phyloP scores from a whole-genome alignment of 1,284 basidiomycete genomes.

The Apiotrichum veenhuisii region DNA sequence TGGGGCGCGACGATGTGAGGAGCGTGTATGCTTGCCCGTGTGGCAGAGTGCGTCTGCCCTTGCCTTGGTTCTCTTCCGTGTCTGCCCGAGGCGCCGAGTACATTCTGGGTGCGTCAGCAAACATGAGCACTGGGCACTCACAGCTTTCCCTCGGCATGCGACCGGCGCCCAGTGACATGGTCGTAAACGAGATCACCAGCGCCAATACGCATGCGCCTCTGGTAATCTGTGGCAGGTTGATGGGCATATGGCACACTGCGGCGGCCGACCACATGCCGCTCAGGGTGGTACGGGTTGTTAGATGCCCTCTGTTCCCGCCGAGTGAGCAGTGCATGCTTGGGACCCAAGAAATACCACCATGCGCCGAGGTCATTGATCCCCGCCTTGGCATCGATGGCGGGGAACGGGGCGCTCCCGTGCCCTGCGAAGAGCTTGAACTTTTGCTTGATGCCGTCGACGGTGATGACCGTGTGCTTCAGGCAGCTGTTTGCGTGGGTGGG shows the following conservation, averaged over 20 bases:
- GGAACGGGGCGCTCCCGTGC: constrained; percentile 18
- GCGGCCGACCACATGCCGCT: constrained; percentile 7
- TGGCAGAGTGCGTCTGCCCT: neutral
- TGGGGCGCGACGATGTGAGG: constrained; percentile 16
- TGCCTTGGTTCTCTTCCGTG: neutral
- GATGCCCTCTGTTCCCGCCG: neutral
- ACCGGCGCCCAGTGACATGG: constrained; percentile 20
- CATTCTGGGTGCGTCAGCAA: neutral
- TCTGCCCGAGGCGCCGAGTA: neutral
- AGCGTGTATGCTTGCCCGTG: constrained; percentile 15
- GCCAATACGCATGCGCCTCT: constrained; percentile 9
- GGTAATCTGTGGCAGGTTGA: constrained; percentile 17
- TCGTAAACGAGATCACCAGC: constrained; percentile 1
- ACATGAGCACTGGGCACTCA: neutral
- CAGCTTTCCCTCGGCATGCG: constrained; percentile 12
- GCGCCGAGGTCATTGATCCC: constrained; percentile 30
- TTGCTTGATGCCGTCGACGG: neutral
- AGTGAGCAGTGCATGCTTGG: neutral
- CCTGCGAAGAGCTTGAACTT: neutral
- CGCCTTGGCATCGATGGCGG: constrained; percentile 25
- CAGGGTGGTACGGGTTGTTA: neutral
- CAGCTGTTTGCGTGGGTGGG: constrained; percentile 30
- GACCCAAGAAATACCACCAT: constrained; percentile 9
- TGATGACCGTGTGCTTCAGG: constrained; percentile 14
- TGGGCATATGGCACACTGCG: constrained; percentile 10